Conservation (phyloP, 164 flowering plant genomes). For the Pachysandra terminalis region DNA sequence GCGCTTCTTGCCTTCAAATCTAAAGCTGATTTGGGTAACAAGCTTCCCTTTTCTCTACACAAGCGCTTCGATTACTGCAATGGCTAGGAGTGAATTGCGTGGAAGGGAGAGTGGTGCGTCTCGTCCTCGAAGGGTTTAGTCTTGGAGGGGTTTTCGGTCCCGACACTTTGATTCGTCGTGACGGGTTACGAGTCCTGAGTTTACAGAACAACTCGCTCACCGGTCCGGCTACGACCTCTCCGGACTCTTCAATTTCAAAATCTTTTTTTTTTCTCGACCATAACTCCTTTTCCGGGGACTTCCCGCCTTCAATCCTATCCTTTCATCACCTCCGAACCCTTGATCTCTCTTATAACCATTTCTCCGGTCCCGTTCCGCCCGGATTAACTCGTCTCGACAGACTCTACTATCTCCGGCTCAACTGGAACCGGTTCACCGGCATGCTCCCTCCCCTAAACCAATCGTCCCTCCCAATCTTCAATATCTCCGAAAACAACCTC, state of each 20-base stretch:
- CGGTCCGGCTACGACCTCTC: conserved; percentile 78
- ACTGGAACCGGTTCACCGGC: conserved; percentile 60
- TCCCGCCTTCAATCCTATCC: conserved; percentile 58
- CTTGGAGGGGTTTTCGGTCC: conserved; percentile 55
- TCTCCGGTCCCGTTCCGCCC: conserved; percentile 54
- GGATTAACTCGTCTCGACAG: conserved; percentile 37
- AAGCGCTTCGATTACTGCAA: conserved; percentile 33
- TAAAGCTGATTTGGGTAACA: conserved; percentile 45
- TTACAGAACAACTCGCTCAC: conserved; percentile 71
- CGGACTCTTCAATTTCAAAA: conserved; percentile 53
- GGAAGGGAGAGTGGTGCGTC: conserved; percentile 37
- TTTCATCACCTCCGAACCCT: conserved; percentile 62
- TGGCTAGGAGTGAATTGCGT: conserved; percentile 73
- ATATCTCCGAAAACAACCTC: conserved; percentile 64
- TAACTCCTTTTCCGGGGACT: conserved; percentile 65
- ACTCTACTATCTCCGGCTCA: conserved; percentile 53
- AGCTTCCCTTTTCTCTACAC: conserved; percentile 38
- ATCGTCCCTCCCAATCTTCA: conserved; percentile 54
- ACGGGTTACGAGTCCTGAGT: conserved; percentile 78
- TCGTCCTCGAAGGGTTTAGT: conserved; percentile 38
- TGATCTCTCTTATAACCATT: conserved; percentile 63
- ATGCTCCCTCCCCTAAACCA: conserved; percentile 78
- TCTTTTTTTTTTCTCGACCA: conserved; percentile 65
- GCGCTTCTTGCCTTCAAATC: conserved; percentile 62
- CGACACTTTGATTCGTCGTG: conserved; percentile 48